Conservation (phyloP, 305 asterid species). For the Fraxinus sp. region DNA sequence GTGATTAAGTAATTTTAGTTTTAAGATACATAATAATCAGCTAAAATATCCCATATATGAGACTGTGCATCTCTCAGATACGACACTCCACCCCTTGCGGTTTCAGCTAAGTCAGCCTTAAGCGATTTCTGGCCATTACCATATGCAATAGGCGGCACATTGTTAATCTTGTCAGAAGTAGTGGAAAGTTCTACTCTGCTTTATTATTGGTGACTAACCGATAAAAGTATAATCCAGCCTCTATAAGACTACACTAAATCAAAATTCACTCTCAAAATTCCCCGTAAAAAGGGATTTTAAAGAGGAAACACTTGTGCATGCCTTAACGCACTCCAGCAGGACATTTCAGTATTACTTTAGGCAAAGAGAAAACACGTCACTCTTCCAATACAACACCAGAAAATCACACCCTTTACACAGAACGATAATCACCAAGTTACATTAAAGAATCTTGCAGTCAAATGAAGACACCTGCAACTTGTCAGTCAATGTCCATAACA, state of each 20-base stretch:
- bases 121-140: background rate
- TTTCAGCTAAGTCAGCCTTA: background rate
- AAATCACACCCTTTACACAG: background rate
- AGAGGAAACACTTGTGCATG: background rate
- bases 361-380: background rate
- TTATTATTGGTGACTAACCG: background rate
- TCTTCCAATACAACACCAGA: background rate
- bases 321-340: background rate
- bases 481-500: conserved; percentile 1
- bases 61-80: background rate
- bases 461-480: background rate
- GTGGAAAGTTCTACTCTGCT: background rate
- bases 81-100: background rate
- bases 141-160: background rate
- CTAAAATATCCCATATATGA: background rate
- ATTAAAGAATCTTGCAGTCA: background rate
- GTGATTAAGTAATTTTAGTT: background rate
- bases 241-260: background rate
- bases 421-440: background rate
- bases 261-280: background rate
- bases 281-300: background rate
- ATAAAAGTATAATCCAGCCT: background rate
- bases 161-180: background rate
- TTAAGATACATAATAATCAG: background rate
- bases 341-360: background rate